A percentile compares a stretch with the other conserved stretches of the same genome.
Evolutionary conservation across 164 flowering plant genomes (phyloP).

Genomic region (Berberis thunbergii): DNA sequence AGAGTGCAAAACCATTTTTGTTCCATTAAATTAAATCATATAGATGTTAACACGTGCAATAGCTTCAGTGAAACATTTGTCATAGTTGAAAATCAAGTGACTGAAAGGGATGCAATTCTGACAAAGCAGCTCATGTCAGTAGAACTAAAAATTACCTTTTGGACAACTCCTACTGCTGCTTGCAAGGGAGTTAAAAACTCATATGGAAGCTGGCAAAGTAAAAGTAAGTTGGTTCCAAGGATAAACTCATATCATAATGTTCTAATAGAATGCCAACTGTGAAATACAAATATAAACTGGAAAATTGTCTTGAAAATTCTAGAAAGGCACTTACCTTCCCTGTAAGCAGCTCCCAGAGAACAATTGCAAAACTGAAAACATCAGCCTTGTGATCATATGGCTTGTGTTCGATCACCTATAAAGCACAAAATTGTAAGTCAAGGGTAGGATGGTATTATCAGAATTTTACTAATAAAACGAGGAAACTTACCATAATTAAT

Average conservation of each 20-base stretch:
- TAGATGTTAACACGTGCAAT: too few relatives aligned
- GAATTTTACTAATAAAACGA: not conserved
- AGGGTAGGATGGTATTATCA: not conserved
- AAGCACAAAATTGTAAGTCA: constrained; percentile 5
- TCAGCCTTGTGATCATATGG: constrained; percentile 42
- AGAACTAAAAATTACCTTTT: constrained; percentile 44
- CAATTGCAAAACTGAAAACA: constrained; percentile 36
- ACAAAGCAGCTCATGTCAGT: not conserved
- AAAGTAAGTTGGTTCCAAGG: not conserved
- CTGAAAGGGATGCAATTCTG: not conserved
- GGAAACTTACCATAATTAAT: too few relatives aligned
- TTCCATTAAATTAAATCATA: too few relatives aligned
- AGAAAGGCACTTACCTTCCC: constrained; percentile 25
- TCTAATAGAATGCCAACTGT: not conserved
- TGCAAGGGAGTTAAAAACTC: constrained; percentile 77
- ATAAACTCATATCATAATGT: not conserved
- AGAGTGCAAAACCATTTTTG: too few relatives aligned
- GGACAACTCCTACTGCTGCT: constrained; percentile 97
- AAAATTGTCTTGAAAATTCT: not conserved
- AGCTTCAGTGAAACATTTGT: too few relatives aligned
- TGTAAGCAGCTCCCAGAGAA: constrained; percentile 37
- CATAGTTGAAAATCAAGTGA: too few relatives aligned
- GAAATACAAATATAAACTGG: not conserved
- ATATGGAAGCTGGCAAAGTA: constrained; percentile 64
- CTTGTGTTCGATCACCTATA: constrained; percentile 71